phyloP scores from a whole-genome alignment of 1,139 yeast genomes.

The Yamadazyma atlantica region DNA sequence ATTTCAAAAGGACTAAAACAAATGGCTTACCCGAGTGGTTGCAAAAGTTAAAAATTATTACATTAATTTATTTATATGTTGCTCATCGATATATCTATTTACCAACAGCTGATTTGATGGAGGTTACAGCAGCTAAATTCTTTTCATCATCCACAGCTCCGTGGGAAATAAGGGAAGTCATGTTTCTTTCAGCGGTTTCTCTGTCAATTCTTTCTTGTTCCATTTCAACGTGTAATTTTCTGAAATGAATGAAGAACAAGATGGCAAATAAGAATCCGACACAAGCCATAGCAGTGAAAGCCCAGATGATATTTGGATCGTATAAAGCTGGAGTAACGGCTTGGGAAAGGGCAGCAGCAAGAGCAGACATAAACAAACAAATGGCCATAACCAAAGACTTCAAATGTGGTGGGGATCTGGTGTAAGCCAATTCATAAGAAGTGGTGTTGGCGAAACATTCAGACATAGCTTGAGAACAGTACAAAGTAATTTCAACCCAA shows the following conservation, averaged over 20 bases:
- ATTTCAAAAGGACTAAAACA: background rate
- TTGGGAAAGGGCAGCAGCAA: slow-evolving; percentile 60
- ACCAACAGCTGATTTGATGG: slow-evolving; percentile 18
- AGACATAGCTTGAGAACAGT: slow-evolving; percentile 58
- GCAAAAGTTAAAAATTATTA: background rate
- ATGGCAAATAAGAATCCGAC: slow-evolving; percentile 35
- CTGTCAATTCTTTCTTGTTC: slow-evolving; percentile 38
- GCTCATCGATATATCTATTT: slow-evolving; percentile 9
- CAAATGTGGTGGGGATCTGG: slow-evolving; percentile 67
- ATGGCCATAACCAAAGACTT: slow-evolving; percentile 68
- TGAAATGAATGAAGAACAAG: slow-evolving; percentile 45
- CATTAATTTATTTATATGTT: too few species aligned
- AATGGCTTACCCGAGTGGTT: background rate
- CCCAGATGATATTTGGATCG: slow-evolving; percentile 19
- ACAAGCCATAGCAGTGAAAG: slow-evolving; percentile 18
- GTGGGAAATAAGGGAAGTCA: slow-evolving; percentile 7
- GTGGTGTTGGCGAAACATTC: slow-evolving; percentile 71
- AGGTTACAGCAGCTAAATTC: slow-evolving; percentile 17
- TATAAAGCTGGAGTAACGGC: slow-evolving; percentile 50
- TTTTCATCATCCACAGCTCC: slow-evolving; percentile 15
- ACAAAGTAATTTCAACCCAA: slow-evolving; percentile 55
- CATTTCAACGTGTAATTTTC: slow-evolving; percentile 55
- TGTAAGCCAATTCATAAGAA: slow-evolving; percentile 69
- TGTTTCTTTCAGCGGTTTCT: slow-evolving; percentile 20
- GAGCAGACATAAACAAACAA: slow-evolving; percentile 59